Evolutionary conservation across 192 early-diverging fungal genomes (phyloP).

Genomic region (Allomyces macrogynus): DNA sequence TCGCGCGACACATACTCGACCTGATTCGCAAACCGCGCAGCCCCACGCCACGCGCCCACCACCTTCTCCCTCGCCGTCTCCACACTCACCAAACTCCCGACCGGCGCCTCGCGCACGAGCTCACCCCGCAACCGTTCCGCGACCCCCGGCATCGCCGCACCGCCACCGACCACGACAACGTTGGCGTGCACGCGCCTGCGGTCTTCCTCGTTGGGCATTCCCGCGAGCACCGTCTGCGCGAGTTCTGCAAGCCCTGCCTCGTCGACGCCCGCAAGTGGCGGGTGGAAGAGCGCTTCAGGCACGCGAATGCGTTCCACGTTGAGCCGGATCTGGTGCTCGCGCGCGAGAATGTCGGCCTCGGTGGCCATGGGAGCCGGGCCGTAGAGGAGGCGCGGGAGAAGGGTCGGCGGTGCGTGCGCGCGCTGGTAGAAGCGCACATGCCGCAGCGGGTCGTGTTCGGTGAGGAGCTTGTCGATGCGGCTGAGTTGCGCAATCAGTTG

Average conservation of each 20-base stretch:
- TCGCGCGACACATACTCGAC: not conserved
- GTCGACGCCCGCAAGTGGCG: conserved; percentile 62
- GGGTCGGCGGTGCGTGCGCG: conserved; percentile 32
- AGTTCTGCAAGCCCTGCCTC: conserved; percentile 67
- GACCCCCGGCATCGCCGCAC: conserved; percentile 7
- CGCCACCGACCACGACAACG: not conserved
- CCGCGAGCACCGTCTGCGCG: not conserved
- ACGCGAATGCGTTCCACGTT: conserved; percentile 81
- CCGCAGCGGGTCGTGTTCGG: conserved; percentile 49
- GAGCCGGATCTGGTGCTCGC: conserved; percentile 62
- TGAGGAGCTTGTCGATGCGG: conserved; percentile 48
- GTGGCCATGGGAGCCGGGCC: conserved; percentile 22
- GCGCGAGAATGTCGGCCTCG: conserved; percentile 26
- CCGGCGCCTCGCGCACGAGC: not conserved
- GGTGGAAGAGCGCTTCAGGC: conserved; percentile 80
- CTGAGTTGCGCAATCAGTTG: conserved; percentile 45
- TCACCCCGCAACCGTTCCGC: conserved; percentile 7
- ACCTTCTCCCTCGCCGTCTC: too few species aligned
- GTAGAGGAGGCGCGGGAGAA: conserved; percentile 17
- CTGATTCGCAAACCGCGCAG: too few species aligned
- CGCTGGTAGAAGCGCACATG: conserved; percentile 47
- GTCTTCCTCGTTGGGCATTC: not conserved
- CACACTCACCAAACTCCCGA: too few species aligned
- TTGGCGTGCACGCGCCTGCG: not conserved
- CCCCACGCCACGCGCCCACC: too few species aligned